These are phyloP conservation scores for Suillus discolor DNA, from an alignment of 768 basidiomycete species.

Conservation along the genomic window DNA sequence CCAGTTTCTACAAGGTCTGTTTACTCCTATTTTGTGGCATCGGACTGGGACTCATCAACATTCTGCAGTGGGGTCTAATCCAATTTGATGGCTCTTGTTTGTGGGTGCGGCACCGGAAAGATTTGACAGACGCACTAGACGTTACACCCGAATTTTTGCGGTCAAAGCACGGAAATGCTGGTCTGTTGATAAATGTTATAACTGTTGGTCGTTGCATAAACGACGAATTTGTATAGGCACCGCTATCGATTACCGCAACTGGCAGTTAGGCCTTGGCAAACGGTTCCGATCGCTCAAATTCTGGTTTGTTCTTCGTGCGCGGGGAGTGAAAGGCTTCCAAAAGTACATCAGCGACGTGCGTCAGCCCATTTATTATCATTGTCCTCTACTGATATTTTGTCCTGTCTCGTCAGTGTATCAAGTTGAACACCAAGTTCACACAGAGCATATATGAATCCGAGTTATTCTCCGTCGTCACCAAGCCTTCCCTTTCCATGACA, in stretches of 20 bases:
- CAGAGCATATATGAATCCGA: slow-evolving; percentile 52
- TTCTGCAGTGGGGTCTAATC: slow-evolving; percentile 77
- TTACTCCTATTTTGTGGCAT: neutral
- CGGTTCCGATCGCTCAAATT: slow-evolving; percentile 89
- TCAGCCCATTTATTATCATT: slow-evolving; percentile 2
- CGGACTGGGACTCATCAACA: neutral
- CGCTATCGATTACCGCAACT: slow-evolving; percentile 88
- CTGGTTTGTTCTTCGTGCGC: slow-evolving; percentile 90
- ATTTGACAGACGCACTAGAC: slow-evolving; percentile 80
- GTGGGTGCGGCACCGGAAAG: slow-evolving; percentile 76
- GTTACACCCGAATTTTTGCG: slow-evolving; percentile 85
- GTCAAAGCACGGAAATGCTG: slow-evolving; percentile 76
- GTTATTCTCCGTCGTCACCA: slow-evolving; percentile 64
- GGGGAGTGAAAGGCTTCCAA: slow-evolving; percentile 79
- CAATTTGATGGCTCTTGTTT: slow-evolving; percentile 84
- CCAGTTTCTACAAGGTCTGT: slow-evolving; percentile 87
- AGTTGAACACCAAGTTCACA: slow-evolving; percentile 60
- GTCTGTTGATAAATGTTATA: slow-evolving; percentile 21
- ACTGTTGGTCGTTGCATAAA: too few relatives aligned
- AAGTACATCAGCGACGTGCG: slow-evolving; percentile 69
- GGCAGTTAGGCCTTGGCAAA: slow-evolving; percentile 85
- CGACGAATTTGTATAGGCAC: slow-evolving; percentile 45
- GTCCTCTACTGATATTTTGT: neutral
- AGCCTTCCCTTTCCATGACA: slow-evolving; percentile 70
- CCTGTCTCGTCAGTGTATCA: slow-evolving; percentile 53